These are phyloP conservation scores for Erigeron canadensis DNA, from an alignment of 129 eudicot genomes.

Conservation along the genomic window DNA sequence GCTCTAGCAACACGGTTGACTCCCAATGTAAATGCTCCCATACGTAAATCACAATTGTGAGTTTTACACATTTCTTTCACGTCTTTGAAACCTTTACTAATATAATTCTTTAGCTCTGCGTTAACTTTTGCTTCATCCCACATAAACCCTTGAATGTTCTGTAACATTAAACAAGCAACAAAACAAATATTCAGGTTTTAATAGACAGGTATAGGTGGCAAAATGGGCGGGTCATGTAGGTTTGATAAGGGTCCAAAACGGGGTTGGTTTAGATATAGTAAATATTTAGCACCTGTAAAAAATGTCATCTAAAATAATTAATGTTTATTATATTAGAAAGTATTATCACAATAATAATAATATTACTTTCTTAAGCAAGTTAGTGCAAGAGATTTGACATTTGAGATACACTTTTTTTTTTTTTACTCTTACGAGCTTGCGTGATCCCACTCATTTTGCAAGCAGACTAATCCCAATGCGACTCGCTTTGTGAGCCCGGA, in stretches of 20 bases:
- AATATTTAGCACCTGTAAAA: not conserved
- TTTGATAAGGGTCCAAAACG: not conserved
- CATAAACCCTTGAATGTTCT: slow-evolving; percentile 99
- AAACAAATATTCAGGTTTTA: not conserved
- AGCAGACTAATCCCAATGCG: too few species aligned
- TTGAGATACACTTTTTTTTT: not conserved
- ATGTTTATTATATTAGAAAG: not conserved
- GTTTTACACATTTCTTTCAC: slow-evolving; percentile 93
- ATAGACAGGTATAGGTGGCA: not conserved
- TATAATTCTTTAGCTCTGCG: slow-evolving; percentile 76
- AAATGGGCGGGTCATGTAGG: not conserved
- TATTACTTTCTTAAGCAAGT: not conserved
- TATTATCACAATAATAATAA: not conserved
- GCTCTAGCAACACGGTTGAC: slow-evolving; percentile 96
- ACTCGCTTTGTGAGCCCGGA: too few species aligned
- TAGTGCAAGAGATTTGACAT: not conserved
- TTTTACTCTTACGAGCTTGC: too few species aligned
- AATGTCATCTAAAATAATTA: not conserved
- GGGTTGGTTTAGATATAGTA: not conserved
- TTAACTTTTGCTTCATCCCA: slow-evolving; percentile 96
- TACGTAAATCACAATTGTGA: slow-evolving; percentile 91
- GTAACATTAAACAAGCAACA: slow-evolving; percentile 19
- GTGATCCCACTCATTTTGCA: too few species aligned
- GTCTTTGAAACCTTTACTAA: slow-evolving; percentile 72
- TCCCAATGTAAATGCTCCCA: slow-evolving; percentile 97